Evolutionary conservation across 2,329 filamentous ascomycete species (phyloP).

Genomic region (Penicillium oxalicum): DNA sequence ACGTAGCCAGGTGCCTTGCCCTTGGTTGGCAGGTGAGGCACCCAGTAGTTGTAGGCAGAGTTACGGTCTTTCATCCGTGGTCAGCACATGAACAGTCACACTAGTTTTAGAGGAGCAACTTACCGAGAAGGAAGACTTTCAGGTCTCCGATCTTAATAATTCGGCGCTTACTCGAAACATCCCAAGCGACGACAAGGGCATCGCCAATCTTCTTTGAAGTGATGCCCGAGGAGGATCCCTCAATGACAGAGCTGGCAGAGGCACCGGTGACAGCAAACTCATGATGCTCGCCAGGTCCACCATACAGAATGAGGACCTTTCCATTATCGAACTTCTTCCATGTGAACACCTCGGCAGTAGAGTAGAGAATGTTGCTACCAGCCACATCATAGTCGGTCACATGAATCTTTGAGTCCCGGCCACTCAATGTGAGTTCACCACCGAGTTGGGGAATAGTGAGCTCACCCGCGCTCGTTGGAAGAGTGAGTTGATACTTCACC

Average conservation of each 20-base stretch:
- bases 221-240: constrained; percentile 30
- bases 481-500: constrained; percentile 57
- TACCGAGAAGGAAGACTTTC: constrained; percentile 51
- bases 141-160: constrained; percentile 40
- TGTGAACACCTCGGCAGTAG: constrained; percentile 42
- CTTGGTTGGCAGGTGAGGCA: constrained; percentile 31
- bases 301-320: constrained; percentile 44
- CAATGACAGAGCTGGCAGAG: constrained; percentile 24
- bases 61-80: constrained; percentile 43
- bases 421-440: constrained; percentile 34
- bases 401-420: constrained; percentile 42
- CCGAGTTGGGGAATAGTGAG: constrained; percentile 39
- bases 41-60: constrained; percentile 43
- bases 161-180: constrained; percentile 46
- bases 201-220: constrained; percentile 25
- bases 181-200: constrained; percentile 45
- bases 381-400: constrained; percentile 39
- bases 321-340: constrained; percentile 55
- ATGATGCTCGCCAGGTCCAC: constrained; percentile 36
- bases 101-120: constrained; percentile 11
- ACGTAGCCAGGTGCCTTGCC: constrained; percentile 27
- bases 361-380: constrained; percentile 39
- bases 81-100: constrained; percentile 5
- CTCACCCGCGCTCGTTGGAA: constrained; percentile 42
- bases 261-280: constrained; percentile 35